A percentile compares a stretch with the other conserved stretches of the same genome.
Conservation (phyloP, 2,329 filamentous ascomycete species). For the Scedosporium boydii region DNA sequence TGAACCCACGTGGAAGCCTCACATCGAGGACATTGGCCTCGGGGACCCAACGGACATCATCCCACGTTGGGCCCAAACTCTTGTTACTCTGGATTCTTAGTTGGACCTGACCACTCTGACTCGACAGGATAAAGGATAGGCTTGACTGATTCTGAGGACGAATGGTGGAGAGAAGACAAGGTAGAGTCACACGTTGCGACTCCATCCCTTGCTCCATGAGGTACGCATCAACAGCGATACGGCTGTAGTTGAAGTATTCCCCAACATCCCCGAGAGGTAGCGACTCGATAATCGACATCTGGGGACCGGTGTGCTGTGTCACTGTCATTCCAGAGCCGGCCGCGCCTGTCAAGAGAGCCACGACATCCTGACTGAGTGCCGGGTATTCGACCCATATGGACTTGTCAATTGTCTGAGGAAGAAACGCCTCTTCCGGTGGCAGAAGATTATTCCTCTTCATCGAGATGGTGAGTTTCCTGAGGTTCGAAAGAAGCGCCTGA, state of each 20-base stretch:
- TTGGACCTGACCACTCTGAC: constrained; percentile 70
- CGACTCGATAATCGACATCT: constrained; percentile 47
- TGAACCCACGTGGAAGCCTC: constrained; percentile 65
- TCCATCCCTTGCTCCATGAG: constrained; percentile 65
- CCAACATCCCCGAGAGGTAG: constrained; percentile 70
- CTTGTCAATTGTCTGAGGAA: constrained; percentile 73
- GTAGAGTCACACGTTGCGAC: constrained; percentile 57
- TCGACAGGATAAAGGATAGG: constrained; percentile 65
- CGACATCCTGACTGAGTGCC: constrained; percentile 59
- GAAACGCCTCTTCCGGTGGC: constrained; percentile 55
- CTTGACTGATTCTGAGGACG: constrained; percentile 60
- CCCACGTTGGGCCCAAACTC: constrained; percentile 64
- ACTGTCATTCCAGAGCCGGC: constrained; percentile 39
- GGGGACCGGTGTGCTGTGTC: constrained; percentile 36
- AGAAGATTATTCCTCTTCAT: constrained; percentile 79
- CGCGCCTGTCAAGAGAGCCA: constrained; percentile 58
- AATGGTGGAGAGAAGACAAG: constrained; percentile 67
- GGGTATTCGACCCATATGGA: constrained; percentile 77
- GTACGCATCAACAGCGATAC: constrained; percentile 64
- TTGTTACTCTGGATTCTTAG: constrained; percentile 62
- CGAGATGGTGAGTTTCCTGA: constrained; percentile 67
- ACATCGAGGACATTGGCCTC: constrained; percentile 57
- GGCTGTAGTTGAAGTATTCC: constrained; percentile 68
- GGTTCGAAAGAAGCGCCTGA: constrained; percentile 48
- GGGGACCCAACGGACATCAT: constrained; percentile 71